These are phyloP conservation scores for Bifiguratus adelaidae DNA, from an alignment of 192 early-diverging fungal genomes.

Conservation along the genomic window DNA sequence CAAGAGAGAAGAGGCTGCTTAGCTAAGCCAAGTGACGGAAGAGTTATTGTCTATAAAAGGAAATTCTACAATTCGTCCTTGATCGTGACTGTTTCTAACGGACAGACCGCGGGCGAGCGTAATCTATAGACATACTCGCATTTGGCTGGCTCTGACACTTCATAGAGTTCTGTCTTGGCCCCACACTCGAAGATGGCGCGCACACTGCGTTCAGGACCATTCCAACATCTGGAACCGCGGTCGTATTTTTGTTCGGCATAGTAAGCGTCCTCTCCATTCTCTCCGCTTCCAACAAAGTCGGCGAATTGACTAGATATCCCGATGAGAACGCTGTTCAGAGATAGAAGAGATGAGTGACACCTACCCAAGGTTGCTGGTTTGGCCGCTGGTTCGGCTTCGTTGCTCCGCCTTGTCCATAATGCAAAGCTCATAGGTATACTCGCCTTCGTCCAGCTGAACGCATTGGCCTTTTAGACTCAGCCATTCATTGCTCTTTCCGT, in stretches of 20 bases:
- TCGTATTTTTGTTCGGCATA: slow-evolving; percentile 57
- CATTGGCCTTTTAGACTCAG: slow-evolving; percentile 59
- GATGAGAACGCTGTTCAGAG: no score
- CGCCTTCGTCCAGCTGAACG: slow-evolving; percentile 49
- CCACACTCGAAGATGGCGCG: slow-evolving; percentile 67
- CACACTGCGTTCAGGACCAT: slow-evolving; percentile 71
- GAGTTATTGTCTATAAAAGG: no score
- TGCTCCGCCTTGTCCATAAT: slow-evolving; percentile 69
- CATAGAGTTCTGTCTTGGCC: slow-evolving; percentile 44
- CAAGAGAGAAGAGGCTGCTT: no score
- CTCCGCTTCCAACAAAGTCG: slow-evolving; percentile 30
- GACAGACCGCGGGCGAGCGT: slow-evolving; percentile 74
- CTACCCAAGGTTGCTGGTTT: slow-evolving; percentile 43
- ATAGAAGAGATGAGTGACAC: no score
- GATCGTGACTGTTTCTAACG: no score
- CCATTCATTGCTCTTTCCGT: slow-evolving; percentile 63
- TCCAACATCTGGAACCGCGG: slow-evolving; percentile 85
- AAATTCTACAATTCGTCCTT: no score
- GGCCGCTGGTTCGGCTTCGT: slow-evolving; percentile 47
- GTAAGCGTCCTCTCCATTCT: slow-evolving; percentile 7
- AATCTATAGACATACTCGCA: slow-evolving; percentile 83
- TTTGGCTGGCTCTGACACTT: slow-evolving; percentile 82
- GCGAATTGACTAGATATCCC: slow-evolving; percentile 30
- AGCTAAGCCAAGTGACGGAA: no score
- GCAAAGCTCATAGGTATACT: slow-evolving; percentile 63